Conservation (phyloP, 306 rosid genomes). For the Vigna unguiculata region DNA sequence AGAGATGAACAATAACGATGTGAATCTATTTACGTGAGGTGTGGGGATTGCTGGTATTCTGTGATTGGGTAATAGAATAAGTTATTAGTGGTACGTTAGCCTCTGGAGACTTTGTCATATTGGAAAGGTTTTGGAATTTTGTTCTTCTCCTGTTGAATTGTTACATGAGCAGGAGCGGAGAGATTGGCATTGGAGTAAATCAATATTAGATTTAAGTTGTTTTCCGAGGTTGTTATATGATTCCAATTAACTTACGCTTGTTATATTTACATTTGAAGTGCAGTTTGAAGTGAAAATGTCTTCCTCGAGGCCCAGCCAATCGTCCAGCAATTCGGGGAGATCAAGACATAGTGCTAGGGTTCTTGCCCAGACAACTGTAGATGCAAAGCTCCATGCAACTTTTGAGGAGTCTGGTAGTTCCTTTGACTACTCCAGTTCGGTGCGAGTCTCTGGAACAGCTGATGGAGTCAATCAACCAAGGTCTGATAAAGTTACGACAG, state of each 20-base stretch:
- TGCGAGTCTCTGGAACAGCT: slow-evolving; percentile 56
- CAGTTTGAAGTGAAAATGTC: slow-evolving; percentile 73
- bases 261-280: slow-evolving; percentile 19
- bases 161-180: slow-evolving; percentile 14
- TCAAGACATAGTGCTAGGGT: slow-evolving; percentile 81
- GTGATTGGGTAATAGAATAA: slow-evolving; percentile 27
- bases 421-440: slow-evolving; percentile 90
- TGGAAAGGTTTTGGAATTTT: slow-evolving; percentile 6
- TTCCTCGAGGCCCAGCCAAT: slow-evolving; percentile 78
- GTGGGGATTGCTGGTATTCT: slow-evolving; percentile 13
- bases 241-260: slow-evolving; percentile 7
- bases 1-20: slow-evolving; percentile 15
- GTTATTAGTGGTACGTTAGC: slow-evolving; percentile 24
- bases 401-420: slow-evolving; percentile 89
- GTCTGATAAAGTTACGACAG: slow-evolving; percentile 80
- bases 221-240: slow-evolving; percentile 10
- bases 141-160: slow-evolving; percentile 27
- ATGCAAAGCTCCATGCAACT: slow-evolving; percentile 90
- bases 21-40: slow-evolving; percentile 13
- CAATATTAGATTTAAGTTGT: slow-evolving; percentile 12
- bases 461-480: slow-evolving; percentile 65
- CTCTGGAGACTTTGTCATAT: slow-evolving; percentile 36
- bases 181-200: slow-evolving; percentile 15
- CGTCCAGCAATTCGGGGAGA: slow-evolving; percentile 79
- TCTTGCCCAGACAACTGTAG: slow-evolving; percentile 87